Base-by-base conservation (phyloP, 306 rosid species). In the Lotus japonicus region DNA sequence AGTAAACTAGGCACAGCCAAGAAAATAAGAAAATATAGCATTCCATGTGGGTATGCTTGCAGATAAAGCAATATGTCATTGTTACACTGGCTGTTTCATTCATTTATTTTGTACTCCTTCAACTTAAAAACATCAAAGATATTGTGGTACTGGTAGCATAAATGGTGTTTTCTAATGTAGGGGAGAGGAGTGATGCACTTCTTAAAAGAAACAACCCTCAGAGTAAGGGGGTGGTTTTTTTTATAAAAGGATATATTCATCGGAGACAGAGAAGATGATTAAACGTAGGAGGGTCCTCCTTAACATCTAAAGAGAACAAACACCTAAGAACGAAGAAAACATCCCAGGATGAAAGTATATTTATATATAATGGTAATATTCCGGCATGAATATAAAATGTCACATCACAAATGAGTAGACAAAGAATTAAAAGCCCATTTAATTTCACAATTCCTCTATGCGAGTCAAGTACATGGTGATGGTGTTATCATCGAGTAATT, bases 401-500 rank as follows among this genome's bases (percentile, higher is more conserved):
- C 23, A 55, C 23, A 6, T 55, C 28, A 68, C 43, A 23, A 54
- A 41, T 23, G 31, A 21, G 26, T 21, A 21, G 26, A 21, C 26
- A 21, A 21, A 21, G 26, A 21, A 21, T 21, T 21, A 21, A 21
- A 21, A 21, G 1, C 26, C 26, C 26, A 21, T 3, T 21, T 3
- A 21, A 21, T 21, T 21, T 21, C 26, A 21, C 26, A 21, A 21
- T 21, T 50, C 11, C 13, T 17, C 36, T 35, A 18, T 50, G 58
- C 58, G 7, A 17, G 72, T 66, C 60, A 16, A 51, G 19, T 17
- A 13, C 7, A 14, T 5, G 28, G 38, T 70, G 66, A 14, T 5
- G 28, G 38, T 70, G 66, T 11, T 57, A 44, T 44, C 44, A 17
- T 33, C 38, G 57, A 70, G 48, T 52, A 45, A 70, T 35, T 70